phyloP scores from a whole-genome alignment of 257 asterid genomes.

The Gentiana straminea region DNA sequence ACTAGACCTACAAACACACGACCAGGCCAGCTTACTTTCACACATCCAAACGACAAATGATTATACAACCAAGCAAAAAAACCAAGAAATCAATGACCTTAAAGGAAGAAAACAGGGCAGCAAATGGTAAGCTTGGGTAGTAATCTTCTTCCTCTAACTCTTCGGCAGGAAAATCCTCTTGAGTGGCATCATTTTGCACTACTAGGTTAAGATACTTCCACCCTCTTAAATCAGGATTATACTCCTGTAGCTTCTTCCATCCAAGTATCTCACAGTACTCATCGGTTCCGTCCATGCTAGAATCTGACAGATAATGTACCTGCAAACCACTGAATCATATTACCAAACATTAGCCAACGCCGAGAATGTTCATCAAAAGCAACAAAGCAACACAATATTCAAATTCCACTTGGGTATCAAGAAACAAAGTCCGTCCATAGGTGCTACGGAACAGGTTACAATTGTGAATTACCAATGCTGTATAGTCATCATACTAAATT shows the following conservation, averaged over 20 bases:
- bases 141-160: constrained; percentile 86
- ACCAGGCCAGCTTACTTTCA: neutral
- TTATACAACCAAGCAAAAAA: neutral
- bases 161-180: constrained; percentile 51
- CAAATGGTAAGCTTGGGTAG: constrained; percentile 86
- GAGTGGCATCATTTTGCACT: constrained; percentile 31
- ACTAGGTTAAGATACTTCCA: constrained; percentile 66
- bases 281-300: constrained; percentile 60
- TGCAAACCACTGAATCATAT: constrained; percentile 64
- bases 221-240: constrained; percentile 44
- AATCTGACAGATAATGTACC: constrained; percentile 68
- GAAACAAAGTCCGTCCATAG: no score
- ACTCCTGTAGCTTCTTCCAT: constrained; percentile 66
- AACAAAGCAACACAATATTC: neutral
- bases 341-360: constrained; percentile 19
- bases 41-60: neutral
- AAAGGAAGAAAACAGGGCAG: constrained; percentile 85
- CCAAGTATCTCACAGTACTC: constrained; percentile 68
- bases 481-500: no score
- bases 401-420: no score
- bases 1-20: no score
- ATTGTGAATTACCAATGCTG: no score
- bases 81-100: constrained; percentile 43
- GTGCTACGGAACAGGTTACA: no score
- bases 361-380: neutral